Conservation (phyloP, 2,329 filamentous ascomycete species). For the Epichloe gansuensis region DNA sequence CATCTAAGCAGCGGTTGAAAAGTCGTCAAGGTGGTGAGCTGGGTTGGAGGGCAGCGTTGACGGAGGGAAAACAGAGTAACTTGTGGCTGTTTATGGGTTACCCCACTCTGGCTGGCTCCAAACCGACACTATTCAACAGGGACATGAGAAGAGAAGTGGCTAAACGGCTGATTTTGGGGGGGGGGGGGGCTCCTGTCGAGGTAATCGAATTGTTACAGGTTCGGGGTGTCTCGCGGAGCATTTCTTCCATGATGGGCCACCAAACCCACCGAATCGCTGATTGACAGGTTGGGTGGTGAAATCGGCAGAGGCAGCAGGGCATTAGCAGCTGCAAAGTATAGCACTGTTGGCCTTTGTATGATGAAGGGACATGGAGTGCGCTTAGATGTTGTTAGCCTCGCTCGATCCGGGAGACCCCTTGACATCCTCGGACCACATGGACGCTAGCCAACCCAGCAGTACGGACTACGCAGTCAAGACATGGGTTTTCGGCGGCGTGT, state of each 20-base stretch:
- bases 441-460: not conserved
- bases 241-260: conserved; percentile 1
- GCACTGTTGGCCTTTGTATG: too few species aligned
- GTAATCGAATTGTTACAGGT: not conserved
- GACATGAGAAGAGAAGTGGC: too few species aligned
- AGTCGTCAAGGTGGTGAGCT: too few species aligned
- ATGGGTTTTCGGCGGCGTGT: not conserved
- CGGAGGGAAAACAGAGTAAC: too few species aligned
- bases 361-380: not conserved
- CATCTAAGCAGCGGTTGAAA: too few species aligned
- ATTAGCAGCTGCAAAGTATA: not conserved
- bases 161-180: not conserved
- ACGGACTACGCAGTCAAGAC: not conserved
- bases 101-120: too few species aligned
- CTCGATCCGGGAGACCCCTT: conserved; percentile 1
- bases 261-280: not conserved
- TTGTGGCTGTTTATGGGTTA: too few species aligned
- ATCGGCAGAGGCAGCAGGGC: not conserved
- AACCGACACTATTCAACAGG: too few species aligned
- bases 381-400: not conserved
- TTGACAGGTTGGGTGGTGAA: not conserved
- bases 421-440: not conserved
- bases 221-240: conserved; percentile 2
- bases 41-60: too few species aligned
- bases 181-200: too few species aligned